Percentiles rank a stretch among this genome's conserved stretches.
Conservation (phyloP, 331 rosid species). For the Erythrophleum ivorense region DNA sequence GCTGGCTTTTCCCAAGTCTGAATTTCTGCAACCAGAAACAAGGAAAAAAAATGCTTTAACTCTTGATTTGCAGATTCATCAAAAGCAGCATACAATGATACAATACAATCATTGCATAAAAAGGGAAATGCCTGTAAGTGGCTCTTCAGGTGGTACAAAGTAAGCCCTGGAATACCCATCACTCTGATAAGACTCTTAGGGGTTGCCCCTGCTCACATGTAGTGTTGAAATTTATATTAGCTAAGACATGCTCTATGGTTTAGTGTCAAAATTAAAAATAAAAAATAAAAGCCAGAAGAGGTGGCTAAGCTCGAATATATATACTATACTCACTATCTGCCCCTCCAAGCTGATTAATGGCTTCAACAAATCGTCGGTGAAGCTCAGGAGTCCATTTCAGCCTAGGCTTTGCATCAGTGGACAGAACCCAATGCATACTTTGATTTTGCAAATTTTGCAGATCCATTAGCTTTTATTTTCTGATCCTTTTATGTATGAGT, state of each 20-base stretch:
- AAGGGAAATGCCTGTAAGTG: constrained; percentile 73
- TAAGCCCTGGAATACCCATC: constrained; percentile 85
- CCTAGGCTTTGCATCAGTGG: constrained; percentile 89
- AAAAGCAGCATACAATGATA: constrained; percentile 29
- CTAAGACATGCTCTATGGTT: constrained; percentile 13
- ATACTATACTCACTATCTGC: constrained; percentile 62
- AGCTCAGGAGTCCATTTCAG: constrained; percentile 85
- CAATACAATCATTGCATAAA: constrained; percentile 26
- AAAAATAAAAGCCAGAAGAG: neutral
- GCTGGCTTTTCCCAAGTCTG: constrained; percentile 73
- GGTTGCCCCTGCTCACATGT: constrained; percentile 72
- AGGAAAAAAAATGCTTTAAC: neutral
- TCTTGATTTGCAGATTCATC: constrained; percentile 27
- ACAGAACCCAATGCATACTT: constrained; percentile 70
- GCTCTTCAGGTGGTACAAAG: constrained; percentile 90
- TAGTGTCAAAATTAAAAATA: neutral
- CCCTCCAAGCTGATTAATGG: constrained; percentile 72
- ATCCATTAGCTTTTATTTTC: constrained; percentile 51
- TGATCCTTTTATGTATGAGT: constrained; percentile 45
- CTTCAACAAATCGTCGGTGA: constrained; percentile 71
- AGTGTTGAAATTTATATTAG: constrained; percentile 33
- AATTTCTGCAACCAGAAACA: constrained; percentile 62
- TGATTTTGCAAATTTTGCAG: constrained; percentile 64
- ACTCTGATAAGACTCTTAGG: constrained; percentile 83
- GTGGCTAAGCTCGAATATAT: neutral